Evolutionary conservation across 192 early-diverging fungal species (phyloP).

Genomic region (Blastocladiella britannica): DNA sequence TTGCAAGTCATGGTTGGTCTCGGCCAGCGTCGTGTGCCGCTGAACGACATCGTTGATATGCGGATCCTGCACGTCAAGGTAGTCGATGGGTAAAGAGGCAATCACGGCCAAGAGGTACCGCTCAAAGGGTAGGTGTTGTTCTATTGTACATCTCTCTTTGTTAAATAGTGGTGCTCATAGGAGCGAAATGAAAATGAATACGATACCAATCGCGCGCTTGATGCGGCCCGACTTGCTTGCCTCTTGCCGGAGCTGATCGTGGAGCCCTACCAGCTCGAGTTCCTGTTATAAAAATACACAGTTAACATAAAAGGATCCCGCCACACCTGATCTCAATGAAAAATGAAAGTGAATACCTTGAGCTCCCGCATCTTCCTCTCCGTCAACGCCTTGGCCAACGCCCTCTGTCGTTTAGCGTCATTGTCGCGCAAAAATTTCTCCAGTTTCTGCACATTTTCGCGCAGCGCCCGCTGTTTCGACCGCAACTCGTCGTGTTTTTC

Average conservation of each 20-base stretch:
- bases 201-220: constrained; percentile 25
- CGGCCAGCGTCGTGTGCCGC: constrained; percentile 35
- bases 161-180: too few species aligned
- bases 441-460: constrained; percentile 37
- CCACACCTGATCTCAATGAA: too few species aligned
- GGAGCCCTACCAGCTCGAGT: constrained; percentile 18
- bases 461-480: constrained; percentile 40
- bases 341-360: too few species aligned
- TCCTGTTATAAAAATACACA: constrained; percentile 21
- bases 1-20: constrained; percentile 32
- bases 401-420: constrained; percentile 37
- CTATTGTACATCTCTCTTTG: too few species aligned
- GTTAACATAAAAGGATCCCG: too few species aligned
- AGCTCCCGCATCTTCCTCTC: constrained; percentile 31
- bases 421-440: constrained; percentile 46
- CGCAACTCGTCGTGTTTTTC: constrained; percentile 37
- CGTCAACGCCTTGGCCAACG: constrained; percentile 27
- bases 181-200: too few species aligned
- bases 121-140: constrained; percentile 32
- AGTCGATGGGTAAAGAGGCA: constrained; percentile 30
- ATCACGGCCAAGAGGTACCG: constrained; percentile 33
- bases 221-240: constrained; percentile 19
- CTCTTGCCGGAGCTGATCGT: constrained; percentile 17
- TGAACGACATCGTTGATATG: constrained; percentile 41
- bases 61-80: constrained; percentile 37